Evolutionary conservation across 208 protist species (phyloP), one percentile per base, ranked within the genome.

Genomic region (Phytomonas francai): DNA sequence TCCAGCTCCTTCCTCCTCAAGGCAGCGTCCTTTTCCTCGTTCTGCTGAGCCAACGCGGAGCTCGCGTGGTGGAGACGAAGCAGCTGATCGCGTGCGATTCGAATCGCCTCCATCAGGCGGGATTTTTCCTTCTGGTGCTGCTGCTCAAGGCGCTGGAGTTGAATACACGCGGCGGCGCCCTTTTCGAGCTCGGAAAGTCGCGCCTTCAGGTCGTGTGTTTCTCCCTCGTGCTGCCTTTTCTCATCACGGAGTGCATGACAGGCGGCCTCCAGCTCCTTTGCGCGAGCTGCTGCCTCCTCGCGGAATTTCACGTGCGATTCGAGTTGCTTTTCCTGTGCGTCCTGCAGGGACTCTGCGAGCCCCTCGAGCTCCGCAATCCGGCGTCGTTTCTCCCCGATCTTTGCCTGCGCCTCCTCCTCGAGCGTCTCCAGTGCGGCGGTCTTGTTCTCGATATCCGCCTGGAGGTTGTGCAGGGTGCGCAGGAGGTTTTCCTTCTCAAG

Each of bases 401-500:
- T 94, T 61, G 67, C 63, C 25, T 71, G 74, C 27, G 88, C 88
- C 74, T 94, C 88, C 42, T 39, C 73, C 63, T 94, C 88, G 25
- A 94, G 62, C 58, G 67, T 76, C 12, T 80, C 73, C 30, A 87
- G 59, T n/a, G 80, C 77, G 11, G 64, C 63, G 33, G 88, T 81
- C 66, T 91, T 91, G 19, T 78, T 76, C 25, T 70, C 68, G 62
- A 94, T 73, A 61, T 87, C 75, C 8, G 76, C 78, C 14, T 83
- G 78, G 31, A 94, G 70, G 36, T 87, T 91, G 62, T 81, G 84
- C 49, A 94, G 62, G 2, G 84, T 88, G 63, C 88, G 88, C 49
- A 88, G 68, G 25, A 94, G 74, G 30, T 88, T 91, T 29, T 89
- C 88, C 32, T 78, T 77, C 65, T 94, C 88, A 61, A 72, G 74